These are phyloP conservation scores for Clonostachys sp. DNA, from an alignment of 2,329 filamentous ascomycete genomes.

Conservation along the genomic window DNA sequence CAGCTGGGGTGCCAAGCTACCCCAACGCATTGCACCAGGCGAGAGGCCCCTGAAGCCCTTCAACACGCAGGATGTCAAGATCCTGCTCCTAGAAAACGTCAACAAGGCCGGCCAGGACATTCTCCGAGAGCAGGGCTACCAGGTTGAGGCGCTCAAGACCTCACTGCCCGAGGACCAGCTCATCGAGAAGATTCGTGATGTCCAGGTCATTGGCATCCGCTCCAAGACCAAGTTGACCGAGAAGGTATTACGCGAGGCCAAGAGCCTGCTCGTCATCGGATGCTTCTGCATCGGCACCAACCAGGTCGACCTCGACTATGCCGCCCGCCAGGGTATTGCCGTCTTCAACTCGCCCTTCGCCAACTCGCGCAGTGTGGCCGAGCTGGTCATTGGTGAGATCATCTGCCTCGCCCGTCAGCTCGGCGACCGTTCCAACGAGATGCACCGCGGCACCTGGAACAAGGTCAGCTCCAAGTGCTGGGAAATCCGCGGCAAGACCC, in stretches of 20 bases:
- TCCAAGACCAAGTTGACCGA: constrained; percentile 95
- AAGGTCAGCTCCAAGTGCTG: constrained; percentile 96
- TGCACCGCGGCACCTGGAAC: constrained; percentile 95
- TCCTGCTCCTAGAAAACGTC: constrained; percentile 91
- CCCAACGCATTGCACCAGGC: constrained; percentile 20
- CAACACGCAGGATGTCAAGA: constrained; percentile 93
- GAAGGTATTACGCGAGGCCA: constrained; percentile 80
- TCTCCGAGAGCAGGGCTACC: constrained; percentile 81
- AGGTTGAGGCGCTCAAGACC: constrained; percentile 87
- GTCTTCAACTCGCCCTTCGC: constrained; percentile 99
- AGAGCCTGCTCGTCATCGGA: constrained; percentile 90
- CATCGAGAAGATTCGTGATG: constrained; percentile 93
- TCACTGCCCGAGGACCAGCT: constrained; percentile 89
- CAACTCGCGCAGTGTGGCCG: constrained; percentile 94
- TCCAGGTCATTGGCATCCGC: constrained; percentile 96
- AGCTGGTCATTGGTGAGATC: constrained; percentile 92
- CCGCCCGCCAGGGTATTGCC: constrained; percentile 80
- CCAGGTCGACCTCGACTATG: constrained; percentile 83
- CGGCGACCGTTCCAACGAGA: constrained; percentile 86
- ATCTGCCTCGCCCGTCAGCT: constrained; percentile 89
- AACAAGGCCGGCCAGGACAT: constrained; percentile 87
- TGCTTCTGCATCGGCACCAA: constrained; percentile 99
- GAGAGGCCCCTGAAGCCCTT: constrained; percentile 89
- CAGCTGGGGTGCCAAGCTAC: constrained; percentile 47
- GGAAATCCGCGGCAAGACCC: constrained; percentile 96